Evolutionary conservation across 371 early-diverging fungal species (phyloP), one percentile per base, ranked within the genome.

Genomic region (Mucor racemosus): DNA sequence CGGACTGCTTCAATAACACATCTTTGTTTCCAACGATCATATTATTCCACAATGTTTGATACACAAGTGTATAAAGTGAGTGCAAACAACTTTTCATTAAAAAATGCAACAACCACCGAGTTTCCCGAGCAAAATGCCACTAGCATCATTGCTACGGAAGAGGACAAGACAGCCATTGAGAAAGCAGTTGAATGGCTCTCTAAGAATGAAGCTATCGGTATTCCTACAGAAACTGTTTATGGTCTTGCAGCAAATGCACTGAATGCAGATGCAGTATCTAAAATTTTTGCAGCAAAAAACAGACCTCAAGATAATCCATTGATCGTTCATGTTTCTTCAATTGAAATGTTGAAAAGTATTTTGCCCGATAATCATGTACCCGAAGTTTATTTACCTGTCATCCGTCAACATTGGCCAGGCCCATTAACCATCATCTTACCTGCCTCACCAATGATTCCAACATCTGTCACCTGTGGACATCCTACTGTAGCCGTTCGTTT

Each of bases 211-310:
- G 79, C 88, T 9, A 93, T 99, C 8, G 98, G 95, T 10, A 94
- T 99, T 48, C 99, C 99, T 9, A 99, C 99, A 13, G 99, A 99
- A 76, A 99, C 99, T 0, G 99, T 99, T 3, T 99, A 99, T 77
- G 99, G 99, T 0, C 85, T 99, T 31, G 99, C 96, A 1, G 96
- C 97, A 60, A 93, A 95, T 73, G 98, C 99, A 0, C 81, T 95
- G 15, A 76, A 86, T 44, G 77, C 85, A 1, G 62, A 69, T 6
- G 94, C 97, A 7, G 94, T 98, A 9, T 63, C 78, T 56, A 86
- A 87, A 62, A 98, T 99, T 64, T 99, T 91, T 81, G 75, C 71
- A 8, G 95, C 96, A 69, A 99, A 99, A 81, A 90, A 93, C 60
- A 81, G 99, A 66, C 99, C 99, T 10, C 84, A 87, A 13, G 99